Conservation (phyloP, 2,329 filamentous ascomycete genomes). For the Paracoccidioides brasiliensis region DNA sequence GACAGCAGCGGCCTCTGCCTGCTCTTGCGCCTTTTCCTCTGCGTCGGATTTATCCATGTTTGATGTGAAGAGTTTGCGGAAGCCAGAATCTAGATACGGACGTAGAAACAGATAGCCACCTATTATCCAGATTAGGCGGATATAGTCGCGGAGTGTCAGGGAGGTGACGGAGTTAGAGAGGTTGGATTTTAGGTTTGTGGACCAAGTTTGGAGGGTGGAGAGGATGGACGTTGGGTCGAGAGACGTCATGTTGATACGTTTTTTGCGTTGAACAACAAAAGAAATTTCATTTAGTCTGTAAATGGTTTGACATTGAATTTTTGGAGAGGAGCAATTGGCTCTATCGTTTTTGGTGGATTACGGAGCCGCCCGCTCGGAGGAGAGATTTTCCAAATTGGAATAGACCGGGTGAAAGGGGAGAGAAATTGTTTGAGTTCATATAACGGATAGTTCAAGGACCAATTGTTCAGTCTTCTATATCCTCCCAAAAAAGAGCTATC, state of each 20-base stretch:
- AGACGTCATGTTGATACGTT: slow-evolving; percentile 16
- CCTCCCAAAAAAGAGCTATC: no score
- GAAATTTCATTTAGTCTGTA: background rate
- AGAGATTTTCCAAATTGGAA: no score
- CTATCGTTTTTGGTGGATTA: no score
- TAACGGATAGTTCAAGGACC: no score
- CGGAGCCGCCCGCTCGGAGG: no score
- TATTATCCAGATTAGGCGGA: slow-evolving; percentile 59
- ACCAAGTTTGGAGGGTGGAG: slow-evolving; percentile 13
- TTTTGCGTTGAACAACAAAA: background rate
- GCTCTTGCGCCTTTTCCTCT: slow-evolving; percentile 44
- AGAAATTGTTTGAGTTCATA: no score
- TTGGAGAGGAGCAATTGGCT: no score
- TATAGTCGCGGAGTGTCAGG: slow-evolving; percentile 35
- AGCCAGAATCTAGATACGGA: slow-evolving; percentile 58
- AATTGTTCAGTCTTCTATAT: no score
- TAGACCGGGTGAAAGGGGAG: no score
- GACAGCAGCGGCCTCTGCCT: slow-evolving; percentile 25
- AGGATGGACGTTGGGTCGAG: slow-evolving; percentile 14
- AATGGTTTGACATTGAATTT: no score
- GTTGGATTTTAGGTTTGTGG: slow-evolving; percentile 27
- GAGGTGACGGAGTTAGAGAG: slow-evolving; percentile 30
- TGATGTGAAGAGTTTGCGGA: slow-evolving; percentile 40
- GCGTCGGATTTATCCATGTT: slow-evolving; percentile 35
- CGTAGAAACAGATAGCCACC: slow-evolving; percentile 62